Evolutionary conservation across 2,329 filamentous ascomycete genomes (phyloP).

Genomic region (Aspergillus arachidicola): DNA sequence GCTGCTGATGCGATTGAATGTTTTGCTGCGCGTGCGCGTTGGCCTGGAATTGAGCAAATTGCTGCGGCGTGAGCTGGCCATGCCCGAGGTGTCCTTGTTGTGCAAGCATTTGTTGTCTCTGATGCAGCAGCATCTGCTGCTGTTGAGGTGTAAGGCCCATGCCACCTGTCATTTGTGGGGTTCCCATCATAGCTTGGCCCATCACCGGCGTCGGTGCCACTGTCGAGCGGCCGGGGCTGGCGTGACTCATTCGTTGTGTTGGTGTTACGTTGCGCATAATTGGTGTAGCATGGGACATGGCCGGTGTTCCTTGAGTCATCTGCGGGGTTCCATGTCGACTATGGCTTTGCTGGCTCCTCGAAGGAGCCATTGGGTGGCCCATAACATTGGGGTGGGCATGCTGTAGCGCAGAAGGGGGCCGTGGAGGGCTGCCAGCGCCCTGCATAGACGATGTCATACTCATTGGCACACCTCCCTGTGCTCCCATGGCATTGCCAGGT

Average conservation of each 20-base stretch:
- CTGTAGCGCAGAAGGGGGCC: slow-evolving; percentile 50
- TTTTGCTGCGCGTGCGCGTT: slow-evolving; percentile 51
- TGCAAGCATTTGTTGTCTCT: slow-evolving; percentile 42
- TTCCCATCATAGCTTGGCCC: slow-evolving; percentile 45
- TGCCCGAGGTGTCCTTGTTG: slow-evolving; percentile 40
- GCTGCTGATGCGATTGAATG: slow-evolving; percentile 46
- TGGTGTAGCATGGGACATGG: slow-evolving; percentile 50
- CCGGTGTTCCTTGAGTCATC: slow-evolving; percentile 50
- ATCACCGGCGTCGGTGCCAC: slow-evolving; percentile 50
- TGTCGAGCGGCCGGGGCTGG: slow-evolving; percentile 46
- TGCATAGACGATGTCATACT: slow-evolving; percentile 47
- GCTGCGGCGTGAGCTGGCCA: slow-evolving; percentile 43
- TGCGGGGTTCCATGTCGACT: slow-evolving; percentile 53
- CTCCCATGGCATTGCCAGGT: slow-evolving; percentile 41
- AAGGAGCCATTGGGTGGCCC: slow-evolving; percentile 48
- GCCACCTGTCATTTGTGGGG: slow-evolving; percentile 41
- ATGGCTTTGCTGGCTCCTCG: slow-evolving; percentile 48
- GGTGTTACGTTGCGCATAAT: slow-evolving; percentile 52
- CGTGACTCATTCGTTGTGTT: slow-evolving; percentile 49
- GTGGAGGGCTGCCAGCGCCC: slow-evolving; percentile 49
- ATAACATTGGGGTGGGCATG: slow-evolving; percentile 50
- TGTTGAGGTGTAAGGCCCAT: slow-evolving; percentile 45
- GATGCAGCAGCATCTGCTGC: slow-evolving; percentile 41
- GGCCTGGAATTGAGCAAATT: slow-evolving; percentile 46
- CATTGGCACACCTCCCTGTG: slow-evolving; percentile 48